phyloP scores from a whole-genome alignment of 768 basidiomycete species.

The Xanthoconium stramineum region DNA sequence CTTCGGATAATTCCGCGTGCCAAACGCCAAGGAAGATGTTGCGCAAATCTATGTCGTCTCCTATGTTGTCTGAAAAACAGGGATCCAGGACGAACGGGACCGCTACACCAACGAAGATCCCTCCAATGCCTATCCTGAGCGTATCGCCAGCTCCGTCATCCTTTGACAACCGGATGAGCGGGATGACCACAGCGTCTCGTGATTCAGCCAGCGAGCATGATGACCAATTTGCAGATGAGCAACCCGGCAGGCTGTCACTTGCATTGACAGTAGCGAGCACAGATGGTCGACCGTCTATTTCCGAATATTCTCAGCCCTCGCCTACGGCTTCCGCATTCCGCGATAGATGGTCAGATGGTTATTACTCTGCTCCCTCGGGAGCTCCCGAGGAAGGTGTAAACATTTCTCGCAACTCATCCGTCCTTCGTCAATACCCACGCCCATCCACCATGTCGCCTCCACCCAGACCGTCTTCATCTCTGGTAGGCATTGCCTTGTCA shows the following conservation, averaged over 20 bases:
- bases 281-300: slow-evolving; percentile 50
- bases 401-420: slow-evolving; percentile 21
- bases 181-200: slow-evolving; percentile 22
- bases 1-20: not conserved
- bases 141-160: slow-evolving; percentile 29
- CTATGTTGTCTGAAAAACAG: slow-evolving; percentile 46
- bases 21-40: slow-evolving; percentile 27
- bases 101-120: slow-evolving; percentile 36
- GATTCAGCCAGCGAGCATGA: slow-evolving; percentile 42
- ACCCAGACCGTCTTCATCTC: slow-evolving; percentile 58
- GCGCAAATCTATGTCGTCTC: slow-evolving; percentile 53
- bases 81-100: slow-evolving; percentile 31
- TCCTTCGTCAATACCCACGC: slow-evolving; percentile 20
- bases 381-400: slow-evolving; percentile 11
- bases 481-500: slow-evolving; percentile 52
- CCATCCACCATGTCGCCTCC: slow-evolving; percentile 50
- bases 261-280: slow-evolving; percentile 45
- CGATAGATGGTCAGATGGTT: slow-evolving; percentile 43
- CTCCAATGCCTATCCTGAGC: slow-evolving; percentile 39
- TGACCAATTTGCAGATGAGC: slow-evolving; percentile 29
- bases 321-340: slow-evolving; percentile 82
- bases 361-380: slow-evolving; percentile 30
- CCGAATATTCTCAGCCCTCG: slow-evolving; percentile 67
- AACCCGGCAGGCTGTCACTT: slow-evolving; percentile 43
- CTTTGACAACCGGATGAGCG: slow-evolving; percentile 25